Evolutionary conservation across 1,284 basidiomycete genomes (phyloP), one percentile per base, ranked within the genome.

Genomic region (Apiotrichum veenhuisii): DNA sequence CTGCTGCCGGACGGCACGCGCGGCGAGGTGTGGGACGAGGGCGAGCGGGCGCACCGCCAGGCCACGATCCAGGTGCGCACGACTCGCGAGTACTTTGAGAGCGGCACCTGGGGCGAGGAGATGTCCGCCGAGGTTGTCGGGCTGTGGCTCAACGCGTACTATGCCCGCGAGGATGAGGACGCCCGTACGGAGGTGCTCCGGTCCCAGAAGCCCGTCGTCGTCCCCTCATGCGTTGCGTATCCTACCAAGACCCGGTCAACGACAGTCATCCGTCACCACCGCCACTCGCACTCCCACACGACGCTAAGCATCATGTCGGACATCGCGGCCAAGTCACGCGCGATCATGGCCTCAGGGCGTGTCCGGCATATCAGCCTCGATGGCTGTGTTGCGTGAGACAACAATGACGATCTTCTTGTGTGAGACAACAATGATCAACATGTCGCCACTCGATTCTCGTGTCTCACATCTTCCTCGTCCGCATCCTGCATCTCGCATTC

Each of bases 51-150:
- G 17, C 26, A 33, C 17, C 44, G 44, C 44, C 44, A 45, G 44
- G 23, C 44, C 17, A 27, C 18, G 2, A 33, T 33, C 27, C 44
- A 25, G 26, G 44, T 45, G 15, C 44, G 44, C 26, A 45, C 44
- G 15, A 27, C 27, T 1, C 26, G 27, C 26, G 44, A 45, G 15
- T 57, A 57, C 40, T 50, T 57, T 33, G 37, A 52, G 34, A 26
- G 30, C n/a, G 33, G 40, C 27, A 40, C 52, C 1, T 57, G 50
- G 50, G 50, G 50, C n/a, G 50, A 48, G n/a, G 55, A 57, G 38
- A 20, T 57, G 12, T 33, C 17, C 23, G 26, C n/a, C 33, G 30
- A 52, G 40, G 38, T 57, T 3, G 55, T 57, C n/a, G 38, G 45
- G 3, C 50, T 45, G 17, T 57, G 50, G 45, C 50, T 57, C 41